Conservation (phyloP, 139 green algal species). For the Chlorella vulgaris region DNA sequence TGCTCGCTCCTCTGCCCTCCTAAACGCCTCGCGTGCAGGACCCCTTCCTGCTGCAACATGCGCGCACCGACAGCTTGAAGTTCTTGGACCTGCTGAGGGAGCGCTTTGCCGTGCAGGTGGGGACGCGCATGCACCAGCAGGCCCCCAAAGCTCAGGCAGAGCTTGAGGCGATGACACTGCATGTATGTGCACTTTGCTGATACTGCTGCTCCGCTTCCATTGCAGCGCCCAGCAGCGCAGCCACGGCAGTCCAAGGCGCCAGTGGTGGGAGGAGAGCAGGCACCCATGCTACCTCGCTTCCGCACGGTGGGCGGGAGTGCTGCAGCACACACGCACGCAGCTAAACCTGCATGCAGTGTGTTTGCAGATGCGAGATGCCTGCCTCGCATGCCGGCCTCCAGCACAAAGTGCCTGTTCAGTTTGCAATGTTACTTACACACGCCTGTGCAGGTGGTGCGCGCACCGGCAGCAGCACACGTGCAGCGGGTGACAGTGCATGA, state of each 20-base stretch:
- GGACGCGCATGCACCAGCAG: neutral
- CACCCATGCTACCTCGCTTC: too few species aligned
- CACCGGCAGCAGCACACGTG: neutral
- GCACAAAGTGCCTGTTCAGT: neutral
- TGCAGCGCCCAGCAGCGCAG: neutral
- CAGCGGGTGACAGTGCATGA: neutral
- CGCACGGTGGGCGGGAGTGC: neutral
- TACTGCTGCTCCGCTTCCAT: neutral
- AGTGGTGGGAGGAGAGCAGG: neutral
- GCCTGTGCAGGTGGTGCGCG: neutral
- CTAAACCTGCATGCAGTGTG: too few species aligned
- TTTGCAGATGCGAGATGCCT: too few species aligned
- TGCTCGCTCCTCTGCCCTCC: neutral
- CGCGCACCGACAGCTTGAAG: conserved; percentile 9
- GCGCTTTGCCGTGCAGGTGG: conserved; percentile 15
- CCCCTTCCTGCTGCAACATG: conserved; percentile 13
- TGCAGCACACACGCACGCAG: too few species aligned
- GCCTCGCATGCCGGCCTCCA: too few species aligned
- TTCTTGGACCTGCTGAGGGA: conserved; percentile 30
- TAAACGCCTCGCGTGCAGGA: neutral
- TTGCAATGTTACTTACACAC: neutral
- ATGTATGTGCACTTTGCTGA: neutral
- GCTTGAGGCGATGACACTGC: neutral
- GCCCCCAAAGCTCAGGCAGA: neutral
- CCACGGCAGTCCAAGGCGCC: neutral